Base-by-base conservation (phyloP, 2,329 filamentous ascomycete species). In the Penicillium sp. region DNA sequence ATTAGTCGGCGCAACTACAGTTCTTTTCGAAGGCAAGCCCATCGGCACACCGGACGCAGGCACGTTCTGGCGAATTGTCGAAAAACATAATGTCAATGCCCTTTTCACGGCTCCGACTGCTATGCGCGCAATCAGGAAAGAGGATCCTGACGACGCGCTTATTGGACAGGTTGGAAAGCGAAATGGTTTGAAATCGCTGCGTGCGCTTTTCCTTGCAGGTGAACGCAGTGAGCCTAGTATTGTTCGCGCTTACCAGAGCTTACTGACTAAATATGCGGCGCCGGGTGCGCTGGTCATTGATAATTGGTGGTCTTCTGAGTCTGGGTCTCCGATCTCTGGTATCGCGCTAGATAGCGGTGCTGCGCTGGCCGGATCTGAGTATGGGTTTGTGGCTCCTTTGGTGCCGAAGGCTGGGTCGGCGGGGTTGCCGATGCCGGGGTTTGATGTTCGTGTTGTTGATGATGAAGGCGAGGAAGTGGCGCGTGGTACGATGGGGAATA, bases 11-110 rank as follows among this genome's bases (percentile, higher is more conserved):
- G 92, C 92, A 2, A 87, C 92, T 1, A 96, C 91, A 0, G 84
- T 97, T 1, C 79, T 97, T 0, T 97, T 92, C 71, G 92, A 97
- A 75, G 93, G 92, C n/a, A 97, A 97, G 62, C 92, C 92, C 0
- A 81, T 96, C 11, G 92, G 92, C 4, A 96, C 92, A 0, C 92
- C 92, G 0, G 87, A 96, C 64, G 89, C 91, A 0, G 88, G 90
- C 5, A 88, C 88, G 0, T 94, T 97, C 70, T 97, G 92, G 92
- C 81, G 92, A 2, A 84, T 96, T 16, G 74, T 95, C 4, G 87
- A 92, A 60, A 89, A 95, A 64, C 88, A 97, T 77, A 87, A 87
- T 65, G 91, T 95, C 50, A 95, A 90, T 57, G 83, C 85, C 5
- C 79, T 96, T 63, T 96, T 90, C 69, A 96, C 92, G 0, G 93